phyloP scores from a whole-genome alignment of 306 rosid genomes.

The Prunus kanzakura region DNA sequence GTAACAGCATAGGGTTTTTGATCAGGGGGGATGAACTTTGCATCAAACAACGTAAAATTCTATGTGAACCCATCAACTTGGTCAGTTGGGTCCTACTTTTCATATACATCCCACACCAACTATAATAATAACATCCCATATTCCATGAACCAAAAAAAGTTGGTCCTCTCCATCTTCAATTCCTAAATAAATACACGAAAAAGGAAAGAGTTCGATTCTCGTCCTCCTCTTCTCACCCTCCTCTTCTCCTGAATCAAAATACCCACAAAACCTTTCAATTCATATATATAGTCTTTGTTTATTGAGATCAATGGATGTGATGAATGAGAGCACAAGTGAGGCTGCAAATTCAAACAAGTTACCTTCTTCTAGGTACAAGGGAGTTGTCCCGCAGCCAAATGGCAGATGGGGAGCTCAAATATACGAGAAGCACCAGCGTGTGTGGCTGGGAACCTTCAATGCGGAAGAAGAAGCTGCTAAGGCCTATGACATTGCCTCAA shows the following conservation, averaged over 20 bases:
- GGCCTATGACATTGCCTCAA: constrained; percentile 44
- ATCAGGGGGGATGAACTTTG: constrained; percentile 2
- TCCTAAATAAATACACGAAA: not conserved
- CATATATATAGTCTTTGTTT: not conserved
- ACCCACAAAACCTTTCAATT: not conserved
- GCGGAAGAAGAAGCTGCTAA: constrained; percentile 39
- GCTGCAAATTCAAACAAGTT: constrained; percentile 23
- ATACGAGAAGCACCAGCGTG: constrained; percentile 44
- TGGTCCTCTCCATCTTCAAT: not conserved
- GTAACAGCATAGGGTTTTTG: not conserved
- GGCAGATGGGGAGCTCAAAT: constrained; percentile 54
- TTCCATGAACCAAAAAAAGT: not conserved
- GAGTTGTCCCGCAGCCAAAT: constrained; percentile 48
- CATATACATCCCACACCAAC: not conserved
- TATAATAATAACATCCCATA: not conserved
- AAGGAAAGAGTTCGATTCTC: not conserved
- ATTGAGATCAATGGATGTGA: not conserved
- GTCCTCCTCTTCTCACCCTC: not conserved
- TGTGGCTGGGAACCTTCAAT: constrained; percentile 46
- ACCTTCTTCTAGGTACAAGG: constrained; percentile 41
- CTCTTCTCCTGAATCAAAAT: not conserved
- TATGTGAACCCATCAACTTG: not conserved
- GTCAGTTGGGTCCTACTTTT: not conserved
- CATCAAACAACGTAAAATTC: not conserved
- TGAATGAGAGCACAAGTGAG: constrained; percentile 1